phyloP scores from a whole-genome alignment of 805 yeast species.

The Ogataea trehaloabstinens region DNA sequence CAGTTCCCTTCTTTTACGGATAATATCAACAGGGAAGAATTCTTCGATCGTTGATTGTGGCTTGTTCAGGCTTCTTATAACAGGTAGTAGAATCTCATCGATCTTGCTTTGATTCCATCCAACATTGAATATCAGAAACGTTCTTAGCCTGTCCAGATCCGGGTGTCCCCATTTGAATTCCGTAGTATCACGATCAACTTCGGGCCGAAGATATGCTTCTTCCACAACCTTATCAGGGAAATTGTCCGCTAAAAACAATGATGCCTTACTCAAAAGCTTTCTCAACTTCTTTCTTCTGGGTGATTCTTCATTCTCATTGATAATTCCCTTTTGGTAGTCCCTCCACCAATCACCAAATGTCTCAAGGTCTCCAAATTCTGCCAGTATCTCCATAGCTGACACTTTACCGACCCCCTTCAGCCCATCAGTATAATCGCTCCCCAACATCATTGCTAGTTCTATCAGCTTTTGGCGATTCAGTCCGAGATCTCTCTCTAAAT shows the following conservation, averaged over 20 bases:
- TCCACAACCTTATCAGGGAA: slow-evolving; percentile 72
- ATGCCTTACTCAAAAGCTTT: slow-evolving; percentile 52
- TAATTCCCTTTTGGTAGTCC: slow-evolving; percentile 39
- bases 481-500: slow-evolving; percentile 63
- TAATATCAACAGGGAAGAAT: slow-evolving; percentile 62
- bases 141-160: slow-evolving; percentile 73
- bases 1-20: slow-evolving; percentile 44
- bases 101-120: slow-evolving; percentile 79
- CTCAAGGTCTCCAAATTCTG: slow-evolving; percentile 61
- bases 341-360: slow-evolving; percentile 58
- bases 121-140: slow-evolving; percentile 63
- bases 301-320: slow-evolving; percentile 39
- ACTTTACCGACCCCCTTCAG: slow-evolving; percentile 94
- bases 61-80: slow-evolving; percentile 74
- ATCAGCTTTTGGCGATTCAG: slow-evolving; percentile 63
- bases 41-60: slow-evolving; percentile 65
- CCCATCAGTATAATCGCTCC: slow-evolving; percentile 96
- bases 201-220: slow-evolving; percentile 77
- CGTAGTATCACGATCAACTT: slow-evolving; percentile 78
- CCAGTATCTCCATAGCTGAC: slow-evolving; percentile 82
- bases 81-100: slow-evolving; percentile 82
- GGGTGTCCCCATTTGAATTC: slow-evolving; percentile 90
- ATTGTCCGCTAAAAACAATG: slow-evolving; percentile 49
- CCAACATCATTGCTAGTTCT: slow-evolving; percentile 78
- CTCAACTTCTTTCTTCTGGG: slow-evolving; percentile 58